phyloP scores from a whole-genome alignment of 2,329 filamentous ascomycete species.

The Neofusicoccum parvum region DNA sequence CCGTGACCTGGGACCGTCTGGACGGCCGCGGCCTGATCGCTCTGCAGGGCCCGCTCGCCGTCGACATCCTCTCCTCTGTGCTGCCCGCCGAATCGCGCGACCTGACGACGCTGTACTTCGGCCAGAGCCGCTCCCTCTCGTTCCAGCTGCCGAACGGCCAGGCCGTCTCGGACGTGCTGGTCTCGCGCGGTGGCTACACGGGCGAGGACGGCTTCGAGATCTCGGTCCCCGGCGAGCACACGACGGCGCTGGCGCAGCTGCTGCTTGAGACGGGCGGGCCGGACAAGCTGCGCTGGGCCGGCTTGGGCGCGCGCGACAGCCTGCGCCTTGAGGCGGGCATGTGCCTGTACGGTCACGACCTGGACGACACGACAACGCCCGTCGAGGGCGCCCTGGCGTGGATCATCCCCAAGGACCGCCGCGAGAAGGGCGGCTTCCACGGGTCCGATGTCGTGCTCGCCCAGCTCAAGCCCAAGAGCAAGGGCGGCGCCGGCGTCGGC shows the following conservation, averaged over 20 bases:
- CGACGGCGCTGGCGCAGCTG: conserved; percentile 67
- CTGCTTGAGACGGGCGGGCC: conserved; percentile 62
- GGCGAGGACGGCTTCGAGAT: conserved; percentile 99
- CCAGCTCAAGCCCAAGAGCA: conserved; percentile 73
- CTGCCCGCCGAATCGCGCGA: conserved; percentile 56
- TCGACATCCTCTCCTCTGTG: conserved; percentile 66
- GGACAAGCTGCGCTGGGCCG: conserved; percentile 76
- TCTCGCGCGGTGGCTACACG: conserved; percentile 91
- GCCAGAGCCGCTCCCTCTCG: conserved; percentile 67
- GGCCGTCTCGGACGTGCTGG: conserved; percentile 60
- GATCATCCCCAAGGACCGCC: conserved; percentile 82
- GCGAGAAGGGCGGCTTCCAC: conserved; percentile 74
- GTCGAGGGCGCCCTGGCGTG: conserved; percentile 70
- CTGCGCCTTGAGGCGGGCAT: conserved; percentile 94
- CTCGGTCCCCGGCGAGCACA: conserved; percentile 71
- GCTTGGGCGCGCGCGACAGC: conserved; percentile 87
- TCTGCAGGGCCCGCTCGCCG: conserved; percentile 81
- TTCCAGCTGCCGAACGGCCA: conserved; percentile 60
- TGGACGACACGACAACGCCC: conserved; percentile 76
- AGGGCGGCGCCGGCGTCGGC: conserved; percentile 69
- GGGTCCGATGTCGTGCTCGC: conserved; percentile 76
- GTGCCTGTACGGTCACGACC: conserved; percentile 99
- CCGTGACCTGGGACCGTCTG: conserved; percentile 70
- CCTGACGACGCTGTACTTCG: conserved; percentile 77
- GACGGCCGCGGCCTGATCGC: conserved; percentile 79